Base-by-base conservation (phyloP, 805 yeast genomes). In the Hanseniaspora jakobsenii region DNA sequence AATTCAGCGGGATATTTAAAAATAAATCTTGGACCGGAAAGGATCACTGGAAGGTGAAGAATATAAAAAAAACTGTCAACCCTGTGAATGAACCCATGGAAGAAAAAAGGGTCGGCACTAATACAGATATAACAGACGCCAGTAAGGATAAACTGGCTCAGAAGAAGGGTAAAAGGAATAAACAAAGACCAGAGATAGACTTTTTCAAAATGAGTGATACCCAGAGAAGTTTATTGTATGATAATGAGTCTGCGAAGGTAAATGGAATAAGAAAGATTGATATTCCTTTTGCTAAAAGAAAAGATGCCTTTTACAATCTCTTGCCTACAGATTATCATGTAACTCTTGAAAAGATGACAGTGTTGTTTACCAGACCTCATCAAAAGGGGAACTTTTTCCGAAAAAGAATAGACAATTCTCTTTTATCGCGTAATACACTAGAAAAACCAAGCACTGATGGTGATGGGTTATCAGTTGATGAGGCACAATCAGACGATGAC, bases 41-140 rank as follows among this genome's bases (percentile, higher is more conserved):
- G 12, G 89, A 83, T 51, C 93, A 84, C 61, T 89, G 96, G 96
- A 81, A 81, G 60, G 80, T 89, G 9, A 65, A 71, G 32, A 71
- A 75, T 12, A 59, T 79, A 38, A 78, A 75, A 53, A 68, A 51
- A 50, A 41, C n/a, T n/a, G n/a, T n/a, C n/a, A n/a, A n/a, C n/a
- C n/a, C n/a, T n/a, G n/a, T n/a, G n/a, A n/a, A n/a, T n/a, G n/a
- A n/a, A n/a, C n/a, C n/a, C n/a, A n/a, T n/a, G n/a, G n/a, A n/a
- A n/a, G 38, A 36, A 14, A 30, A 34, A 39, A 37, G 9, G 14
- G 24, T 21, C 10, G 19, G 24, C 12, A 31, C 22, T 6, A 36
- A 31, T 16, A 22, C 18, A 3, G 21, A 29, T 10, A 29, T 45
- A 36, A 45, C 47, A 28, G 38, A 17, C 10, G 32, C 38, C 14